phyloP scores from a whole-genome alignment of 108 stramenopile species.

The Mayamaea pseudoterrestris region DNA sequence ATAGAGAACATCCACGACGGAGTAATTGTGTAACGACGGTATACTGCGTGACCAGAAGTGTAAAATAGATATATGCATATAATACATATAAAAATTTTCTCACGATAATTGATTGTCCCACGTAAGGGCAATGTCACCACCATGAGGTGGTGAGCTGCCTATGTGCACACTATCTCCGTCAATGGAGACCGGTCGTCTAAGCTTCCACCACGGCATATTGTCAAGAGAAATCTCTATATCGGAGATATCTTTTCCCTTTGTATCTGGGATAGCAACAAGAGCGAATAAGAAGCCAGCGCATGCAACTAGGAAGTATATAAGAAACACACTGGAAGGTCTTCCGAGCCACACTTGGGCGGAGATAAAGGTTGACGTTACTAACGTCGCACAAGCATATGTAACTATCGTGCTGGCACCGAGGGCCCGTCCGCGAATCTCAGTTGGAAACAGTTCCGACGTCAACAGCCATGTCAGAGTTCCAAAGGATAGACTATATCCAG shows the following conservation, averaged over 20 bases:
- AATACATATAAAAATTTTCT: no score
- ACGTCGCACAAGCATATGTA: conserved; percentile 38
- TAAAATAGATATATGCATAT: no score
- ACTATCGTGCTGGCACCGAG: conserved; percentile 45
- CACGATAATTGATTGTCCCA: no score
- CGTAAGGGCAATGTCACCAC: no score
- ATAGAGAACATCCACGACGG: no score
- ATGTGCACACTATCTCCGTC: no score
- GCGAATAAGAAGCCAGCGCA: conserved; percentile 37
- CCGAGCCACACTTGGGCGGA: conserved; percentile 24
- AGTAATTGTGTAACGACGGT: no score
- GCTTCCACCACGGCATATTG: conserved; percentile 54
- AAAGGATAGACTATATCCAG: conserved; percentile 55
- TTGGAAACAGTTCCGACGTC: conserved; percentile 55
- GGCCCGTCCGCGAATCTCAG: conserved; percentile 55
- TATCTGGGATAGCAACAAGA: conserved; percentile 49
- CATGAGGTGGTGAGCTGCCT: no score
- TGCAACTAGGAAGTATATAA: conserved; percentile 32
- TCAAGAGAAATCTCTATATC: conserved; percentile 32
- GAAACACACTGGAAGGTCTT: conserved; percentile 27
- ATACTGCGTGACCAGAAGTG: no score
- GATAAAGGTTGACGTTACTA: conserved; percentile 50
- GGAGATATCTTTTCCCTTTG: conserved; percentile 29
- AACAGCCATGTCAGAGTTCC: conserved; percentile 64
- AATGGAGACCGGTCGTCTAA: no score